These are phyloP conservation scores for Suhomyces pyralidae DNA, from an alignment of 805 yeast genomes.

Conservation along the genomic window DNA sequence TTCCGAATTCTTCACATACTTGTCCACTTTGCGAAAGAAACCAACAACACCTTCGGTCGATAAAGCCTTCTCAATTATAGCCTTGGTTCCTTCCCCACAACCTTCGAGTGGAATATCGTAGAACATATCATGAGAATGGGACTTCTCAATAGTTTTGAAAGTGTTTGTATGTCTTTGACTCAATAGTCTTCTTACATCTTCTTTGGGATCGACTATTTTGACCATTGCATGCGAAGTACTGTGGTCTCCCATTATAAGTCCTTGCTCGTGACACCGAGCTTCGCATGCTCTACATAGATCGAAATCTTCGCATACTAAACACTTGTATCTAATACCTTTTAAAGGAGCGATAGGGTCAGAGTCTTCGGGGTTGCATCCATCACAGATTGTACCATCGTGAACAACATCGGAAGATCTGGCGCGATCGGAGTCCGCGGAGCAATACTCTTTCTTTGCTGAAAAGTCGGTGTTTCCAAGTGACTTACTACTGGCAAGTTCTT, in stretches of 20 bases:
- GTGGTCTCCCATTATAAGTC: constrained; percentile 18
- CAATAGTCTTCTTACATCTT: not conserved
- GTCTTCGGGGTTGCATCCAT: constrained; percentile 28
- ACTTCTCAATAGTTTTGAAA: not conserved
- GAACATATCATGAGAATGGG: constrained; percentile 12
- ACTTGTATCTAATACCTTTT: constrained; percentile 47
- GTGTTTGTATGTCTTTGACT: not conserved
- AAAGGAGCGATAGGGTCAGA: constrained; percentile 26
- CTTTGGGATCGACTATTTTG: constrained; percentile 16
- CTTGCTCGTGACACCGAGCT: constrained; percentile 10
- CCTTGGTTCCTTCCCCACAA: constrained; percentile 10
- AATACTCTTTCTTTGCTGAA: not conserved
- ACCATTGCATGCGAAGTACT: constrained; percentile 27
- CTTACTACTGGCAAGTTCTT: not conserved
- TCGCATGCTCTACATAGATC: constrained; percentile 49
- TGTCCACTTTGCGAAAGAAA: constrained; percentile 16
- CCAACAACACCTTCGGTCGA: constrained; percentile 13
- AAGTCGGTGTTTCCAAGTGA: not conserved
- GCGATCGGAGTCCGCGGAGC: not conserved
- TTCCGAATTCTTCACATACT: constrained; percentile 19
- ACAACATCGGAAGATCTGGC: not conserved
- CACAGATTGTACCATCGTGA: constrained; percentile 32
- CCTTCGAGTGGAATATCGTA: constrained; percentile 26
- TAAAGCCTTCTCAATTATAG: constrained; percentile 15
- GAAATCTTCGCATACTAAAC: constrained; percentile 50